Conservation (phyloP, 805 yeast genomes). For the Kodamaea hsintzibuensis region DNA sequence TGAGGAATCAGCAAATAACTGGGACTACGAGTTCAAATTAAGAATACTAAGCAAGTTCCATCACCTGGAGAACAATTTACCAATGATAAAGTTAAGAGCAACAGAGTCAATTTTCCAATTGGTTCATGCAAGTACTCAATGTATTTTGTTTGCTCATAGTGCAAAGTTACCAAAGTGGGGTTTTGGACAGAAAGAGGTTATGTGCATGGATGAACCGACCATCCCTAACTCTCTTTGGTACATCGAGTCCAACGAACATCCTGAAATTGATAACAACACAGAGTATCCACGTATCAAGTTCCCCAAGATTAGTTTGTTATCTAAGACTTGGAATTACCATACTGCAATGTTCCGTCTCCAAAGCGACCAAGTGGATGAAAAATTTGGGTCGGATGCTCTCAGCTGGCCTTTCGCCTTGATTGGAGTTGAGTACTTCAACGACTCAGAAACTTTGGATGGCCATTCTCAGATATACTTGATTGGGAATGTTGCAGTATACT, state of each 20-base stretch:
- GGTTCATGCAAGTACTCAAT: slow-evolving; percentile 63
- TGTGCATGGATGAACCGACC: slow-evolving; percentile 78
- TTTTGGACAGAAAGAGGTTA: slow-evolving; percentile 79
- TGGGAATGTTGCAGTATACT: slow-evolving; percentile 66
- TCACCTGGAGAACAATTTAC: slow-evolving; percentile 31
- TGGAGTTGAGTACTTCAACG: slow-evolving; percentile 62
- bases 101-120: slow-evolving; percentile 71
- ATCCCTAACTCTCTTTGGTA: slow-evolving; percentile 69
- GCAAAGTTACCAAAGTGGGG: slow-evolving; percentile 84
- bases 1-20: slow-evolving; percentile 58
- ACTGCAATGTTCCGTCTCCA: slow-evolving; percentile 49
- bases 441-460: slow-evolving; percentile 27
- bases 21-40: slow-evolving; percentile 69
- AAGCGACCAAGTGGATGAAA: neutral
- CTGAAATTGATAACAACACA: slow-evolving; percentile 32
- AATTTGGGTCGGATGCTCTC: neutral
- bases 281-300: slow-evolving; percentile 22
- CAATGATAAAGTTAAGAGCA: slow-evolving; percentile 46
- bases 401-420: slow-evolving; percentile 62
- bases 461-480: slow-evolving; percentile 51
- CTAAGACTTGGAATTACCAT: slow-evolving; percentile 58
- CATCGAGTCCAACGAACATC: slow-evolving; percentile 66
- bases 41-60: slow-evolving; percentile 41
- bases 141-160: slow-evolving; percentile 74
- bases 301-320: slow-evolving; percentile 42